Evolutionary conservation across 139 green algal species (phyloP), one percentile per base, ranked within the genome.

Genomic region (Volvox africanus): DNA sequence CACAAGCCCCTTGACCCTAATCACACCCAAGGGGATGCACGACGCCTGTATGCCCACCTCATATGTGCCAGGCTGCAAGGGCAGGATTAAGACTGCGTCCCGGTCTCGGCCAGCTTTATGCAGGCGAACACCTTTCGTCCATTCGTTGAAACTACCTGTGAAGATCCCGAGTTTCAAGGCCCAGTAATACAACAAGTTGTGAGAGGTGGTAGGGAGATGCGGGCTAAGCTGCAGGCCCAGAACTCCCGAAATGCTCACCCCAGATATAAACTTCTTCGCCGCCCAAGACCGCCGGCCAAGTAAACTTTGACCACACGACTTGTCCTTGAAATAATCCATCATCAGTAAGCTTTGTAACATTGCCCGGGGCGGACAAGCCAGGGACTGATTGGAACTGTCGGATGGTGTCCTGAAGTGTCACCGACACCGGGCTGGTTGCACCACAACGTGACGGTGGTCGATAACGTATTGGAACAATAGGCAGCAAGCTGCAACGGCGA

Each of bases 241-340:
- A 55, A 9, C 14, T 84, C 78, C 33, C 65, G 62, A 65, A 65
- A 88, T 18, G 75, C 89, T 78, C 33, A 92, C 89, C 89, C 89
- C 89, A 92, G 24, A 89, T 92, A 36, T 84, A 92, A 18, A 92
- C 82, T 26, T 92, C 89, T 9, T 92, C 81, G 81, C 89, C 89
- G 1, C 81, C 81, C 28, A 92, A 71, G 20, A 89, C 81, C 0
- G 81, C 82, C 21, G 89, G 89, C 89, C 89, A 92, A 18, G 75
- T 83, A 73, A 92, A 92, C 33, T 89, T 89, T 1, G 68, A 77
- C 22, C 68, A 92, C 0, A 92, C 89, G 0, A 79, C 33, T 44
- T 91, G 87, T 0, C 50, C 76, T 6, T 79, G 61, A 37, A 91
- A 86, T 26, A 86, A 6, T 28, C 76, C 76, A 21, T 91, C 87